Evolutionary conservation across 2,329 filamentous ascomycete species (phyloP), one percentile per base, ranked within the genome.

Genomic region (Aspergillus flavus): DNA sequence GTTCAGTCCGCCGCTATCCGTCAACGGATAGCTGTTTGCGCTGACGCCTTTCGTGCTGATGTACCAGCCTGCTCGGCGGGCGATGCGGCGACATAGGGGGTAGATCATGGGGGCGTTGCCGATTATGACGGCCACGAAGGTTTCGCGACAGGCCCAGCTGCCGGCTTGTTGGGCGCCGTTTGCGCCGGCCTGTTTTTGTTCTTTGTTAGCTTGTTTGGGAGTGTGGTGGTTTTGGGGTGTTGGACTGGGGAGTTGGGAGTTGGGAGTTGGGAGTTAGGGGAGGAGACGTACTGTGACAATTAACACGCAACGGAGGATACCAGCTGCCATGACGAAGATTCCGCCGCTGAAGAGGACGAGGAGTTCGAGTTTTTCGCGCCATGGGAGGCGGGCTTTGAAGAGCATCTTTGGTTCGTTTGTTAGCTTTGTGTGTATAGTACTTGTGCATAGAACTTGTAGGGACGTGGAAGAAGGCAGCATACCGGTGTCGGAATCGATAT

Each of bases 401-500:
- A 89, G 75, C 78, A 88, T 83, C 64, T 85, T 3, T 12, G 19
- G 10, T 55, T 43, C 19, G 3, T 32, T 4, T 30, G 59, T 28
- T 43, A 19, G 32, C 14, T 48, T 41, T 11, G 10, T 34, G 10
- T 10, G 3, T 11, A 12, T 12, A 3, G 19, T 45, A 2, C 5
- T 5, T 23, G 1, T 23, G 3, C 4, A 12, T 12, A 4, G 19
- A 34, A 2, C 5, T 5, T 52, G 26, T 21, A 10, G 34, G 7
- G 16, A 21, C 3, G 21, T 12, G 19, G 11, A 36, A 36, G 26
- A 28, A 28, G 26, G 26, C 6, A 28, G 65, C 70, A 63, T 71
- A 87, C 84, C 1, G 86, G 85, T 5, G 86, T 76, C 0, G 86
- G 85, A 43, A 88, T 87, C 32, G 81, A 81, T 61, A 88, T 83